Conservation (phyloP, 1,139 yeast species). For the Tardiomyces blankii region DNA sequence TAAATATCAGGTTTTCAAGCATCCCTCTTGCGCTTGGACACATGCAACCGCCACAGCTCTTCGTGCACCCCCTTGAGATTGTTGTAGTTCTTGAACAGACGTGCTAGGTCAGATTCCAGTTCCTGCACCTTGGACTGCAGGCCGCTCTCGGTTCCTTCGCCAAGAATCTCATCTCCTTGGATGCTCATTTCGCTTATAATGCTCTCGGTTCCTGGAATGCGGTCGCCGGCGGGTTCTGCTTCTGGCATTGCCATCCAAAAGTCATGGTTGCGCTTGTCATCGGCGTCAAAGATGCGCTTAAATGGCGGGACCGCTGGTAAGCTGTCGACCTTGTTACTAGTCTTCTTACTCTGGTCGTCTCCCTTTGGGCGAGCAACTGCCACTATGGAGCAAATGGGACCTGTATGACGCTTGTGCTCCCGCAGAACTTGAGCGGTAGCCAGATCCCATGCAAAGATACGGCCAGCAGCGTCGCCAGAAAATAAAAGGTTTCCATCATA, state of each 20-base stretch:
- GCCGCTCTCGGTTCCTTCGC: constrained; percentile 11
- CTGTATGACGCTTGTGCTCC: constrained; percentile 34
- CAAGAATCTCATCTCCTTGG: constrained; percentile 2
- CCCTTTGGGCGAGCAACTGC: not conserved
- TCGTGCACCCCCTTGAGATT: constrained; percentile 15
- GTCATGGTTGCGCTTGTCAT: constrained; percentile 14
- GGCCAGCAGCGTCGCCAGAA: constrained; percentile 67
- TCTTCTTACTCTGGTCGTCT: not conserved
- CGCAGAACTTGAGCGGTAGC: constrained; percentile 68
- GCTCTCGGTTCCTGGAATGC: not conserved
- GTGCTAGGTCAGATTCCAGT: constrained; percentile 16
- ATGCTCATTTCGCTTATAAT: not conserved
- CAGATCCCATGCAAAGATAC: constrained; percentile 58
- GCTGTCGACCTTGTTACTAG: constrained; percentile 6
- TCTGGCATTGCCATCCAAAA: constrained; percentile 11
- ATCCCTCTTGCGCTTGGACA: not conserved
- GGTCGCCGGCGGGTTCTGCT: not conserved
- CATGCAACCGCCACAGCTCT: constrained; percentile 18
- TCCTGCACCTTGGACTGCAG: constrained; percentile 14
- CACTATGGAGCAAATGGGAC: constrained; percentile 2
- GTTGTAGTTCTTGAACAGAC: constrained; percentile 12
- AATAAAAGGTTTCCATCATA: constrained; percentile 67
- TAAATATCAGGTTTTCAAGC: not conserved
- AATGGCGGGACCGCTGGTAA: constrained; percentile 13
- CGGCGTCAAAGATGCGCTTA: constrained; percentile 15